Percentiles rank a stretch among this genome's conserved stretches.
Conservation (phyloP, 2,329 filamentous ascomycete species). For the Elsinoe arachidis region DNA sequence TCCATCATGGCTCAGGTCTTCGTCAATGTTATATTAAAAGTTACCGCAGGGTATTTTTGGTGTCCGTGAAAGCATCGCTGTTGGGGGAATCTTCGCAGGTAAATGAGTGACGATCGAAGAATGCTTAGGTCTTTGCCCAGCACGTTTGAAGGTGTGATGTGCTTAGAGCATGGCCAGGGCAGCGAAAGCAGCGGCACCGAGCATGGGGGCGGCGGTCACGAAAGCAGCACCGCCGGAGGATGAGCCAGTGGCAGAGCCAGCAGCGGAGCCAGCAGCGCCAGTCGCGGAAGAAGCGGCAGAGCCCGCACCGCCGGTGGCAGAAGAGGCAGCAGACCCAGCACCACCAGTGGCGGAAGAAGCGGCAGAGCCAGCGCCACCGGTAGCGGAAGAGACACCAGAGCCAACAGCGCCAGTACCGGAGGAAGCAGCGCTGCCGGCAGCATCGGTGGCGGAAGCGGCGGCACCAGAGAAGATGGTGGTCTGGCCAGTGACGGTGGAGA, state of each 20-base stretch:
- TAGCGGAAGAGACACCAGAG: conserved; percentile 13
- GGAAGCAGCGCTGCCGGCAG: conserved; percentile 12
- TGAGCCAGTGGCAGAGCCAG: conserved; percentile 13
- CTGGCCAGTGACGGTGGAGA: conserved; percentile 27
- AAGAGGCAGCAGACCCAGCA: conserved; percentile 13
- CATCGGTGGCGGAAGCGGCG: conserved; percentile 11
- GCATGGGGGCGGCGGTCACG: conserved; percentile 27
- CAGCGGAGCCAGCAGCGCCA: conserved; percentile 13
- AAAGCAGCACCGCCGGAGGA: conserved; percentile 20
- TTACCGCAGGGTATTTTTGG: conserved; percentile 6
- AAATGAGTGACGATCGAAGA: conserved; percentile 8
- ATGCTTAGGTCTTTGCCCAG: neutral
- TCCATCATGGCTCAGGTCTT: neutral
- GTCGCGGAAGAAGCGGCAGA: conserved; percentile 13
- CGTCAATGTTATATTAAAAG: conserved; percentile 1
- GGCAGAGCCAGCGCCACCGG: conserved; percentile 14
- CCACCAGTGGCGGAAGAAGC: conserved; percentile 14
- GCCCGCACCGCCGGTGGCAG: conserved; percentile 16
- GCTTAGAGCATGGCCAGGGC: conserved; percentile 32
- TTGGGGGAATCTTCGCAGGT: conserved; percentile 11
- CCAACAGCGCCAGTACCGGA: conserved; percentile 10
- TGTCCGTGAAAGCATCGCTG: conserved; percentile 8
- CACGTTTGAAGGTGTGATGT: neutral
- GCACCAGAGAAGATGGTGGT: conserved; percentile 26
- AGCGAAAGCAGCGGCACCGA: conserved; percentile 31